phyloP scores from a whole-genome alignment of 2,329 filamentous ascomycete species.

The Pseudohalonectria lignicola region DNA sequence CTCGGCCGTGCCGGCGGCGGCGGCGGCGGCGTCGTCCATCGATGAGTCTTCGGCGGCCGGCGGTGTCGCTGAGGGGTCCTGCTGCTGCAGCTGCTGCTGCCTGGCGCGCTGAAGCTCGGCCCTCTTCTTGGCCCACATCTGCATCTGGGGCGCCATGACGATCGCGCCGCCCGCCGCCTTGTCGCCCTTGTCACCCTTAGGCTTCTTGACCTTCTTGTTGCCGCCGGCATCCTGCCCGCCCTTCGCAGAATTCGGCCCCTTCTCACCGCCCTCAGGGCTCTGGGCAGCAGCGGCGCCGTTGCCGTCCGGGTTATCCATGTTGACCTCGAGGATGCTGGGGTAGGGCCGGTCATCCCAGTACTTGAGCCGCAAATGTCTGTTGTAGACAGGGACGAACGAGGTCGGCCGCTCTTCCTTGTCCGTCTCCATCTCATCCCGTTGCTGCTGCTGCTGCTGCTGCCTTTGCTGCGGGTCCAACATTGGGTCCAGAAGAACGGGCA shows the following conservation, averaged over 20 bases:
- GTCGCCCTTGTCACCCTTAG: conserved; percentile 43
- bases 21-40: conserved; percentile 15
- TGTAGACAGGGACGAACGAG: not conserved
- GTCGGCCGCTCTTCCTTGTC: too few species aligned
- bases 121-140: conserved; percentile 62
- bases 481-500: conserved; percentile 37
- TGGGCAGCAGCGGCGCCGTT: too few species aligned
- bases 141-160: conserved; percentile 51
- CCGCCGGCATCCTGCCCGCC: not conserved
- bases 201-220: conserved; percentile 30
- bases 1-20: conserved; percentile 12
- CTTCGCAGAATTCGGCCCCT: conserved; percentile 1
- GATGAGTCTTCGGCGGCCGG: too few species aligned
- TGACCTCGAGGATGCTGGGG: conserved; percentile 51
- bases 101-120: conserved; percentile 45
- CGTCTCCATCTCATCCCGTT: too few species aligned
- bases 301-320: conserved; percentile 34
- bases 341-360: conserved; percentile 27
- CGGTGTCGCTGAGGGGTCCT: not conserved
- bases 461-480: not conserved
- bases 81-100: not conserved
- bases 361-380: not conserved
- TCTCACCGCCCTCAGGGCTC: too few species aligned
- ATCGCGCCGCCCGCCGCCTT: conserved; percentile 42
- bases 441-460: too few species aligned